These are phyloP conservation scores for Microcyclospora tardicrescens DNA, from an alignment of 2,329 filamentous ascomycete species.

Conservation along the genomic window DNA sequence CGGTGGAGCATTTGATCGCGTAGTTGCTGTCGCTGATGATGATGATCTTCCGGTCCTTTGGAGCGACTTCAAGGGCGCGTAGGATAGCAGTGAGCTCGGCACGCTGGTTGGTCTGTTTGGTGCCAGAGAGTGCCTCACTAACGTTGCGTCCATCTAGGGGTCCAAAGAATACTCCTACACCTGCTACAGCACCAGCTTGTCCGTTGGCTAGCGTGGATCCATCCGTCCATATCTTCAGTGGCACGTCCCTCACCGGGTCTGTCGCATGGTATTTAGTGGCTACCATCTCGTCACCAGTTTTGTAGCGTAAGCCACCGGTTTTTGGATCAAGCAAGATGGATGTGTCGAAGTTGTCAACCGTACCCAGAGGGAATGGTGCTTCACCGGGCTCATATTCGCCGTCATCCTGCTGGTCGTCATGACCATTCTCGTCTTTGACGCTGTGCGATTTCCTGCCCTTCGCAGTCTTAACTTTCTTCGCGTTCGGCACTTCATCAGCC, in stretches of 20 bases:
- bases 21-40: conserved; percentile 89
- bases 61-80: conserved; percentile 65
- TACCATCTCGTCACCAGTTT: conserved; percentile 36
- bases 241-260: conserved; percentile 29
- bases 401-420: not conserved
- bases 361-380: conserved; percentile 41
- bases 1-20: conserved; percentile 74
- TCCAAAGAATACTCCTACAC: conserved; percentile 54
- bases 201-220: conserved; percentile 50
- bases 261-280: conserved; percentile 35
- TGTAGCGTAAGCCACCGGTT: conserved; percentile 43
- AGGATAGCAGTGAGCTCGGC: conserved; percentile 86
- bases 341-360: conserved; percentile 50
- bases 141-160: conserved; percentile 44
- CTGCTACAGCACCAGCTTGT: conserved; percentile 40
- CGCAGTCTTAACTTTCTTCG: conserved; percentile 28
- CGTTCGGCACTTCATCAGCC: conserved; percentile 10
- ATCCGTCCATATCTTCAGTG: conserved; percentile 50
- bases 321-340: conserved; percentile 41
- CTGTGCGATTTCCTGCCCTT: conserved; percentile 25
- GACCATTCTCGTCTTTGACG: conserved; percentile 13
- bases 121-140: conserved; percentile 61
- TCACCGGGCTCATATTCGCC: conserved; percentile 38
- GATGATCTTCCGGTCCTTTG: conserved; percentile 52
- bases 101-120: conserved; percentile 81